Base-by-base conservation (phyloP, 805 yeast genomes). In the Teunomyces aglyptinius region DNA sequence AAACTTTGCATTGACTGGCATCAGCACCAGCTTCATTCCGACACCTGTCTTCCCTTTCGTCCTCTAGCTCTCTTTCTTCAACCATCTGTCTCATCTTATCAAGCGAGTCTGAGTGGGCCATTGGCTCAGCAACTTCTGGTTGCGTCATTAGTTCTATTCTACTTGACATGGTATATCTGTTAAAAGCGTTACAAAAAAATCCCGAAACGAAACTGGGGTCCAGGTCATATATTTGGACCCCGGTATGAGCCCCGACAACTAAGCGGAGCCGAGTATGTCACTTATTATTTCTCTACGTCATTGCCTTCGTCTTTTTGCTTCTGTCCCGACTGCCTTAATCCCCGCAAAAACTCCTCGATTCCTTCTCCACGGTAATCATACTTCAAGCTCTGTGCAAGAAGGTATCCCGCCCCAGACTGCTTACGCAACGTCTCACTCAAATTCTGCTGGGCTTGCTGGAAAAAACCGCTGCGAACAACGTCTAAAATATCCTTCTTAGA, bases 341-440 rank as follows among this genome's bases (percentile, higher is more conserved):
- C 80, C 13, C 58, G 53, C 51, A 81, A 58, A 49, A 78, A 80
- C 11, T 75, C 75, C 31, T 69, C 76, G 29, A 80, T 61, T 1
- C 85, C 85, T 57, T 81, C 85, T 7, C 84, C 85, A 7, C 59
- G 44, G 51, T 81, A 81, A 5, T 66, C 72, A 53, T 67, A 67
- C n/a, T 74, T 76, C 35, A 80, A 65, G 33, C 78, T 70, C 46
- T 67, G 70, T 27, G 85, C 65, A 33, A 82, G 69, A 35, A 80
- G 52, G 48, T 63, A 68, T 5, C 83, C 81, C 10, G 79, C 76
- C 8, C 79, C 80, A 12, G 60, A 58, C 19, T 58, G 54, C 19
- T 54, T 46, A n/a, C 56, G 59, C 39, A 82, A 59, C 24, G 74
- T 80, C 27, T 60, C 61, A 44, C 76, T 64, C 46, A 82, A 60